phyloP scores from a whole-genome alignment of 495 filamentous ascomycete species.

The Neurospora tetraspora region DNA sequence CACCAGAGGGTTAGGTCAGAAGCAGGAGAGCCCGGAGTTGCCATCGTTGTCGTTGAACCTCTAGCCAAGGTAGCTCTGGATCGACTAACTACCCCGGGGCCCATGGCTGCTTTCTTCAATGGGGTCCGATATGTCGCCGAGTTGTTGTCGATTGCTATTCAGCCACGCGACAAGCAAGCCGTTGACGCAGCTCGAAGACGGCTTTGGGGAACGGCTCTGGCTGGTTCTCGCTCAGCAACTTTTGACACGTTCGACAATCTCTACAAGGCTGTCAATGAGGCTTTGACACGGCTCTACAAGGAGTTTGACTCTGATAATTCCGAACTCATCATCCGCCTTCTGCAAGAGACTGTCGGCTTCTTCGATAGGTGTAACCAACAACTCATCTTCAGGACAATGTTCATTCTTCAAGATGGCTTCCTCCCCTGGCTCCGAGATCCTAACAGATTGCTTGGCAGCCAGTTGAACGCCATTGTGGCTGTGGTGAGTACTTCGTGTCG shows the following conservation, averaged over 20 bases:
- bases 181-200: constrained; percentile 47
- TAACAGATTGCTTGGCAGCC: constrained; percentile 24
- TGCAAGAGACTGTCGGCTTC: constrained; percentile 27
- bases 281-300: constrained; percentile 37
- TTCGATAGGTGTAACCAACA: constrained; percentile 28
- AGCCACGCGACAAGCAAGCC: constrained; percentile 42
- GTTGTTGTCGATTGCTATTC: constrained; percentile 28
- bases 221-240: constrained; percentile 29
- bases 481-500: constrained; percentile 23
- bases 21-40: constrained; percentile 53
- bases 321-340: constrained; percentile 15
- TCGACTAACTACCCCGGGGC: constrained; percentile 4
- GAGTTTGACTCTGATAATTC: constrained; percentile 14
- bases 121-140: constrained; percentile 24
- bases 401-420: constrained; percentile 49
- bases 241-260: constrained; percentile 53
- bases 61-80: constrained; percentile 46
- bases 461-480: constrained; percentile 18
- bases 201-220: constrained; percentile 48
- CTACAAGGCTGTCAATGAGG: constrained; percentile 42
- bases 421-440: constrained; percentile 51
- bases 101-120: constrained; percentile 1
- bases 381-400: constrained; percentile 30
- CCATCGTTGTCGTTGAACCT: constrained; percentile 58
- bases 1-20: constrained; percentile 50